A percentile compares a stretch with the other conserved stretches of the same genome.
These are phyloP conservation scores for Sonneratia alba DNA, from an alignment of 345 rosid species.

Conservation along the genomic window DNA sequence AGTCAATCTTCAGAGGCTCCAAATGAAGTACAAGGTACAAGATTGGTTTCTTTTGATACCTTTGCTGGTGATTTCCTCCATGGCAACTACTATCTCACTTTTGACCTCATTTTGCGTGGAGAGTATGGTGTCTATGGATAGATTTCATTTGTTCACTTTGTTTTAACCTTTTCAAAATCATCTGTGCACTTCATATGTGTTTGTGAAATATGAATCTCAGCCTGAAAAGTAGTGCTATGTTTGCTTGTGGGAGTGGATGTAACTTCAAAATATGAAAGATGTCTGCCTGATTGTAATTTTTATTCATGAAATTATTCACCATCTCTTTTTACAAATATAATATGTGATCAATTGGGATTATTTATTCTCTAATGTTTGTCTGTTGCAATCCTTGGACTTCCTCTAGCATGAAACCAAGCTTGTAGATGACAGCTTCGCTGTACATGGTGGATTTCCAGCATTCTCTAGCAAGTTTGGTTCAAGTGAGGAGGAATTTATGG, in stretches of 20 bases:
- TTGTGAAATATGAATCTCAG: not conserved
- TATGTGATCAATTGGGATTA: not conserved
- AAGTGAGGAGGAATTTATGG: slow-evolving; percentile 78
- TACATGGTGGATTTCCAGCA: slow-evolving; percentile 52
- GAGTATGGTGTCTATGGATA: not conserved
- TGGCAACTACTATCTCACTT: not conserved
- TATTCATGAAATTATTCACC: not conserved
- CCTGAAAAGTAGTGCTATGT: not conserved
- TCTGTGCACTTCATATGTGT: not conserved
- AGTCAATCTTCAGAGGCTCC: slow-evolving; percentile 85
- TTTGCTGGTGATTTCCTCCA: slow-evolving; percentile 2
- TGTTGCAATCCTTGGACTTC: not conserved
- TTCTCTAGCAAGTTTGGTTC: slow-evolving; percentile 62
- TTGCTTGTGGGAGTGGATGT: not conserved
- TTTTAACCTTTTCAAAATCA: not conserved
- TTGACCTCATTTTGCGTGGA: not conserved
- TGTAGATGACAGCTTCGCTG: slow-evolving; percentile 59
- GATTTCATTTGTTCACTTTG: not conserved
- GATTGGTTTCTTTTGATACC: slow-evolving; percentile 1
- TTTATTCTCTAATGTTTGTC: not conserved
- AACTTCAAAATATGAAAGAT: not conserved
- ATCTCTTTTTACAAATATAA: not conserved
- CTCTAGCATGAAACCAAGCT: slow-evolving; percentile 81
- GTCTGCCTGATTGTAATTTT: not conserved
- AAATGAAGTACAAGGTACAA: slow-evolving; percentile 75